These are phyloP conservation scores for Phyllosticta paracitricarpa DNA, from an alignment of 2,329 filamentous ascomycete genomes.

Conservation along the genomic window DNA sequence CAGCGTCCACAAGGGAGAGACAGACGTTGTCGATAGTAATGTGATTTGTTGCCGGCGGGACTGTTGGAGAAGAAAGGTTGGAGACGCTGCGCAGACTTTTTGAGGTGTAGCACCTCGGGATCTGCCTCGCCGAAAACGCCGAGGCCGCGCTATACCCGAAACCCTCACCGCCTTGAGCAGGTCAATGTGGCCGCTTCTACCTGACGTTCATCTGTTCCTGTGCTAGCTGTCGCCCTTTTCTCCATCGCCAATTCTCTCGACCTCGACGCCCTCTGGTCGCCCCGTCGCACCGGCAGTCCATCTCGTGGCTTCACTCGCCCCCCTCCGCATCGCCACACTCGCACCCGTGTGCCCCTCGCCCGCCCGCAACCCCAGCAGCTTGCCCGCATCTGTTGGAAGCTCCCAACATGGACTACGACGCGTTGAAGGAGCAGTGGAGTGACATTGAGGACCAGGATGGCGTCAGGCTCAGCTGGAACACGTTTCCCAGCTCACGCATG, in stretches of 20 bases:
- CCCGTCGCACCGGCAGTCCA: neutral
- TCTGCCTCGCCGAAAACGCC: neutral
- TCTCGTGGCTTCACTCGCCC: neutral
- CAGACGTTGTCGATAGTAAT: slow-evolving; percentile 51
- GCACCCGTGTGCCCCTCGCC: neutral
- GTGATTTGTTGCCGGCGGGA: slow-evolving; percentile 46
- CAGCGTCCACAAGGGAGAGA: slow-evolving; percentile 42
- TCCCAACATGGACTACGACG: slow-evolving; percentile 75
- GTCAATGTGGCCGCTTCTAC: slow-evolving; percentile 25
- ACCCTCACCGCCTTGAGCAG: slow-evolving; percentile 13
- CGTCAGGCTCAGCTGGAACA: slow-evolving; percentile 94
- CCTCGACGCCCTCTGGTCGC: neutral
- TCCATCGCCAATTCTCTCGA: neutral
- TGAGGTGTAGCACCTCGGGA: slow-evolving; percentile 3
- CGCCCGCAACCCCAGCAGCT: neutral
- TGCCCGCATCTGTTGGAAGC: slow-evolving; percentile 3
- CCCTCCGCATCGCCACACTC: neutral
- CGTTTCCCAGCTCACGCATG: slow-evolving; percentile 96
- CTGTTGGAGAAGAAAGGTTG: slow-evolving; percentile 30
- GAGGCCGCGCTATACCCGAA: slow-evolving; percentile 15
- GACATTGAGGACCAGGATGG: slow-evolving; percentile 96
- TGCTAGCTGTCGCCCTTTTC: neutral
- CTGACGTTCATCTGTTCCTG: slow-evolving; percentile 1
- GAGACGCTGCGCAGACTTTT: slow-evolving; percentile 18
- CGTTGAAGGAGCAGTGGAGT: slow-evolving; percentile 89